Conservation (phyloP, 2,329 filamentous ascomycete species). For the Aspergillus fijiensis region DNA sequence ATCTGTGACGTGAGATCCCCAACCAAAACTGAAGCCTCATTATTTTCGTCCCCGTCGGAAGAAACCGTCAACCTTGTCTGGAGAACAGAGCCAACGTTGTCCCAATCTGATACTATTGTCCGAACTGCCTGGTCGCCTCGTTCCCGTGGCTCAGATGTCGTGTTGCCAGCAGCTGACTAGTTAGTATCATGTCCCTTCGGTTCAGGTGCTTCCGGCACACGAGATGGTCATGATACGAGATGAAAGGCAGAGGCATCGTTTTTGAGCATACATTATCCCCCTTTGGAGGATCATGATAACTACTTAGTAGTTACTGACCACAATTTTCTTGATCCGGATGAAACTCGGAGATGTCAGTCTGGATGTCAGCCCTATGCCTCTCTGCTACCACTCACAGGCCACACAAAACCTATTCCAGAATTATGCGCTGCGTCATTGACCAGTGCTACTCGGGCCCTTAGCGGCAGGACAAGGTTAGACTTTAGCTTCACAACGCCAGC, state of each 20-base stretch:
- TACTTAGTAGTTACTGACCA: neutral
- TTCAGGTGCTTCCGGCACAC: slow-evolving; percentile 3
- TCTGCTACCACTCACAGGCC: neutral
- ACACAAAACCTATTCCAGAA: neutral
- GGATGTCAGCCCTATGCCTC: neutral
- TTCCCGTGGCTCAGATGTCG: slow-evolving; percentile 1
- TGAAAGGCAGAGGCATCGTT: neutral
- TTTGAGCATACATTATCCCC: neutral
- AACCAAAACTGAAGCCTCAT: neutral
- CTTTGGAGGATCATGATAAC: neutral
- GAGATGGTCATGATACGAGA: neutral
- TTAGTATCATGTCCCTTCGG: slow-evolving; percentile 1
- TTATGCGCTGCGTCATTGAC: neutral
- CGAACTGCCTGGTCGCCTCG: neutral
- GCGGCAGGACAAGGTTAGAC: slow-evolving; percentile 1
- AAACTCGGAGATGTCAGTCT: neutral
- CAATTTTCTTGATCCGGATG: neutral
- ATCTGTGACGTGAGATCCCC: neutral
- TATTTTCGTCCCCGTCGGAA: neutral
- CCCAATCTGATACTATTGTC: neutral
- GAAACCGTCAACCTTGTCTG: neutral
- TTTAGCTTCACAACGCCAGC: slow-evolving; percentile 7
- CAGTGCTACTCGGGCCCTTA: neutral
- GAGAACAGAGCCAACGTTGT: neutral
- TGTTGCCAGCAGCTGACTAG: slow-evolving; percentile 5